These are phyloP conservation scores for Mycena vulgaris DNA, from an alignment of 768 basidiomycete species.

Conservation along the genomic window DNA sequence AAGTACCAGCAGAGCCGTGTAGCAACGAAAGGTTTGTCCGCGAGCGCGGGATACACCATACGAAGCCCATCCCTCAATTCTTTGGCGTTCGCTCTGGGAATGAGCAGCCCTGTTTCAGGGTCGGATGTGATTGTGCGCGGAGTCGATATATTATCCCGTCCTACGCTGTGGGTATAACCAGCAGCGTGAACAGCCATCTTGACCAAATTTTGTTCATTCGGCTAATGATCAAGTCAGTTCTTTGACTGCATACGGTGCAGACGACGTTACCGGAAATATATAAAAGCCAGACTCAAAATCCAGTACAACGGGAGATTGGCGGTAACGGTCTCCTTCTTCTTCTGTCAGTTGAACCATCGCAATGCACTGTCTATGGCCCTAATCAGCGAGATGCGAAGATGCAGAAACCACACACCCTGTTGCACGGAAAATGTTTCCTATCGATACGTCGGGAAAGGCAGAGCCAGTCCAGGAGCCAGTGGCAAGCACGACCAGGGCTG, in stretches of 20 bases:
- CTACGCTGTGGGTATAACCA: constrained; percentile 73
- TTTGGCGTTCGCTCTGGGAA: constrained; percentile 72
- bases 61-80: constrained; percentile 67
- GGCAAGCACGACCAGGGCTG: constrained; percentile 78
- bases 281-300: constrained; percentile 86
- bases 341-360: constrained; percentile 81
- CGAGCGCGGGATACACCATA: constrained; percentile 83
- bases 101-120: constrained; percentile 68
- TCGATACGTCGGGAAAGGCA: constrained; percentile 72
- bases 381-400: constrained; percentile 6
- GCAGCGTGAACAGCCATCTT: constrained; percentile 85
- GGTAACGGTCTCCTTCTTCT: constrained; percentile 78
- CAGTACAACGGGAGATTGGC: constrained; percentile 76
- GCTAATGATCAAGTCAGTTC: constrained; percentile 56
- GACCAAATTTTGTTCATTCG: constrained; percentile 76
- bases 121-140: constrained; percentile 83
- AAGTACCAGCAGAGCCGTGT: constrained; percentile 92
- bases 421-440: constrained; percentile 72
- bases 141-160: constrained; percentile 67
- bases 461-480: constrained; percentile 91
- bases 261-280: constrained; percentile 78
- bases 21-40: constrained; percentile 74
- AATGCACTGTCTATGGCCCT: constrained; percentile 75
- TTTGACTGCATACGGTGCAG: not conserved
- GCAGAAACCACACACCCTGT: constrained; percentile 76